phyloP scores from a whole-genome alignment of 78 protist genomes.

The Paulinella micropora region DNA sequence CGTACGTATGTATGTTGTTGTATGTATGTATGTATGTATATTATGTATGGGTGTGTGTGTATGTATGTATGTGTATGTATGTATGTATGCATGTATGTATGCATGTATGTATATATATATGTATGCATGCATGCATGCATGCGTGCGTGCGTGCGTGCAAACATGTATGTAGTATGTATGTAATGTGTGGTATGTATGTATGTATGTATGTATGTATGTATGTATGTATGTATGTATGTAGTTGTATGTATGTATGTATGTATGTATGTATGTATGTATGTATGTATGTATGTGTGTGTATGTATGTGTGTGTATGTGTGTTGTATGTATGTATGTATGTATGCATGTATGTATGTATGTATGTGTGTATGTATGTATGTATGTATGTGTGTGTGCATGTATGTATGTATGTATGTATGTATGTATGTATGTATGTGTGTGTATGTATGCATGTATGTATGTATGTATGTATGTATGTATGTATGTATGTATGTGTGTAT shows the following conservation, averaged over 20 bases:
- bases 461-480: not conserved
- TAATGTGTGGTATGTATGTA: not conserved
- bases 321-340: not conserved
- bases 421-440: not conserved
- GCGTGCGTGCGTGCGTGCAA: not conserved
- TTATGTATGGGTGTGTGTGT: not conserved
- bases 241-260: not conserved
- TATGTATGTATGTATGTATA: not conserved
- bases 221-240: not conserved
- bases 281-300: not conserved
- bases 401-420: not conserved
- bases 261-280: not conserved
- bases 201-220: not conserved
- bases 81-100: not conserved
- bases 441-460: not conserved
- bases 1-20: not conserved
- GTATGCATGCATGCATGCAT: not conserved
- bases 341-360: not conserved
- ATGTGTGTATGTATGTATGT: not conserved
- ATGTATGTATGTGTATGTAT: not conserved
- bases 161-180: not conserved
- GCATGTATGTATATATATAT: not conserved
- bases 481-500: not conserved
- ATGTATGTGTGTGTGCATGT: not conserved
- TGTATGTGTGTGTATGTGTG: not conserved